phyloP scores from a whole-genome alignment of 257 asterid species.

The Petunia axillaris region DNA sequence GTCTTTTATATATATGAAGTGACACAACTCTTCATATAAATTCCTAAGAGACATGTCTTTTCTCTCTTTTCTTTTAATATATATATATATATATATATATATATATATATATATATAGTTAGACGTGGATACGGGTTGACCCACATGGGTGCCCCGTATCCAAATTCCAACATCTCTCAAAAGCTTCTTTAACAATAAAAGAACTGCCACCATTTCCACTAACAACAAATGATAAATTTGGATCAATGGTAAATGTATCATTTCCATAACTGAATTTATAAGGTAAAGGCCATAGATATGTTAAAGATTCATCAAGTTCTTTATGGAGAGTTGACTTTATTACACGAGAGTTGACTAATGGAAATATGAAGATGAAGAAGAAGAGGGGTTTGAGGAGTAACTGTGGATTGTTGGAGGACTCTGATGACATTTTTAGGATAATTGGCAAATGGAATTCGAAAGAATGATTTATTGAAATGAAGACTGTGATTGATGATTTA shows the following conservation, averaged over 20 bases:
- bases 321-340: conserved; percentile 38
- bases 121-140: no score
- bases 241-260: conserved; percentile 76
- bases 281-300: conserved; percentile 87
- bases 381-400: background rate
- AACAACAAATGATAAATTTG: conserved; percentile 55
- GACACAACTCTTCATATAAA: no score
- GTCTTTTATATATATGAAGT: no score
- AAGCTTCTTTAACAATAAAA: conserved; percentile 57
- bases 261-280: conserved; percentile 69
- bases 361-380: conserved; percentile 24
- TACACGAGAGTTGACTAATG: conserved; percentile 45
- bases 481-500: background rate
- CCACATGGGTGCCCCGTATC: no score
- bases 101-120: no score
- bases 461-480: background rate
- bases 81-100: no score
- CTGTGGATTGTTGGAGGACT: background rate
- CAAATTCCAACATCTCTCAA: no score
- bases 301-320: conserved; percentile 46
- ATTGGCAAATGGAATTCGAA: background rate
- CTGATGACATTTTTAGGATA: conserved; percentile 25
- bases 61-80: no score
- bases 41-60: no score
- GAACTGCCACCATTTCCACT: conserved; percentile 61